phyloP scores from a whole-genome alignment of 768 basidiomycete species.

The Tulasnella sp. region DNA sequence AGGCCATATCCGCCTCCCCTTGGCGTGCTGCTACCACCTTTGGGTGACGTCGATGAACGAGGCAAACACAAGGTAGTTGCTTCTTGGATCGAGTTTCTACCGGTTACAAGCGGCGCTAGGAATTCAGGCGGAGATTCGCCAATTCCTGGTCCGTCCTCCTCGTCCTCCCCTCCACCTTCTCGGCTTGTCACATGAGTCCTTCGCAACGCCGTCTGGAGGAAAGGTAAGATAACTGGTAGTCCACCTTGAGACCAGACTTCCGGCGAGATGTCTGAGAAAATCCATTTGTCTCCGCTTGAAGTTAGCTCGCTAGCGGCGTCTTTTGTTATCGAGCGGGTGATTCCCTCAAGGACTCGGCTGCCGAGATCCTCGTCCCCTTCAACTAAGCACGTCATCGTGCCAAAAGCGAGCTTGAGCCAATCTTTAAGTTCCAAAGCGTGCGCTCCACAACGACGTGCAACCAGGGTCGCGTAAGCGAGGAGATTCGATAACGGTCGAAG shows the following conservation, averaged over 20 bases:
- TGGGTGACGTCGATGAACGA: conserved; percentile 39
- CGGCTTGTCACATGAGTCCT: conserved; percentile 30
- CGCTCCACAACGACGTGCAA: conserved; percentile 55
- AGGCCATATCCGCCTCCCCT: conserved; percentile 29
- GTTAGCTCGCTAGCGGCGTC: conserved; percentile 28
- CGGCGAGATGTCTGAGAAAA: conserved; percentile 13
- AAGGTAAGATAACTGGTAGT: conserved; percentile 53
- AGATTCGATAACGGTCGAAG: conserved; percentile 54
- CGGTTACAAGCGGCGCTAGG: conserved; percentile 46
- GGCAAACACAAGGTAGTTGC: conserved; percentile 28
- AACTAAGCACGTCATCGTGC: conserved; percentile 51
- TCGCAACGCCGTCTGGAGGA: conserved; percentile 49
- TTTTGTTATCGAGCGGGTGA: conserved; percentile 31
- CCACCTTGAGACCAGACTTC: conserved; percentile 24
- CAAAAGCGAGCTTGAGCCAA: conserved; percentile 65
- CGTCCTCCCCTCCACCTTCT: conserved; percentile 35
- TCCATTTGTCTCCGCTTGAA: conserved; percentile 25
- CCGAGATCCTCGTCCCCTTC: conserved; percentile 74
- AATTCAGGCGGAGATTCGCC: conserved; percentile 14
- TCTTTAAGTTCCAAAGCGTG: conserved; percentile 28
- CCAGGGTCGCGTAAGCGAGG: conserved; percentile 50
- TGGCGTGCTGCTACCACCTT: conserved; percentile 49
- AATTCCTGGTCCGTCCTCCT: conserved; percentile 8
- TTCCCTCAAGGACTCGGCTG: conserved; percentile 40
- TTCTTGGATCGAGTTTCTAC: conserved; percentile 50